These are phyloP conservation scores for Leccinum subtestaceum DNA, from an alignment of 768 basidiomycete genomes.

Conservation along the genomic window DNA sequence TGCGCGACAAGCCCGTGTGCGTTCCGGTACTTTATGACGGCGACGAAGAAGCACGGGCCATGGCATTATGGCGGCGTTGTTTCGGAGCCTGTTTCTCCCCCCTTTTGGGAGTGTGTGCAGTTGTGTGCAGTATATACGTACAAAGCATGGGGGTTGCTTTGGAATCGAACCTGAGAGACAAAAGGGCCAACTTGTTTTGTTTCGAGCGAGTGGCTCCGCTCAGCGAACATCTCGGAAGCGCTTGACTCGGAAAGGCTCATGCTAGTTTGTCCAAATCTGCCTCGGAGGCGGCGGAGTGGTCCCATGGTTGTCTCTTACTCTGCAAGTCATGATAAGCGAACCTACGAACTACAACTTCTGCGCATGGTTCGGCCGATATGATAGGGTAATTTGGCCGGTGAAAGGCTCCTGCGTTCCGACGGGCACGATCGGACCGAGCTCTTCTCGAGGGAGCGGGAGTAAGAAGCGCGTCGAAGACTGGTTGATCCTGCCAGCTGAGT, in stretches of 20 bases:
- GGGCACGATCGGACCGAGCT: not conserved
- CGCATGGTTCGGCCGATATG: not conserved
- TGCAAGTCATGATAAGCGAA: not conserved
- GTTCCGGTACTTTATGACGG: not conserved
- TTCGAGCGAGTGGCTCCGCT: not conserved
- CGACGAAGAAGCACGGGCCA: not conserved
- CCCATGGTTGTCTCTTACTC: not conserved
- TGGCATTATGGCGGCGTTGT: not conserved
- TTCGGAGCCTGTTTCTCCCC: not conserved
- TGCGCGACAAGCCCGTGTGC: not conserved
- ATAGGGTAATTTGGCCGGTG: not conserved
- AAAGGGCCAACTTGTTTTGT: not conserved
- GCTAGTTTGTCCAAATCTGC: not conserved
- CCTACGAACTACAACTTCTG: not conserved
- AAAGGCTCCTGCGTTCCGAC: not conserved
- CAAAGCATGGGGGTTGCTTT: not conserved
- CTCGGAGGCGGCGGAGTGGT: not conserved
- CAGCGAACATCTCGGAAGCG: not conserved
- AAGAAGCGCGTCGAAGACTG: not conserved
- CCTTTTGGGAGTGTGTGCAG: not conserved
- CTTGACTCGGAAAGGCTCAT: not conserved
- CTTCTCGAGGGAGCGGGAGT: not conserved
- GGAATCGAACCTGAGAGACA: not conserved
- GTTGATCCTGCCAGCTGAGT: not conserved
- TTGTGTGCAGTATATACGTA: conserved; percentile 4